These are phyloP conservation scores for Cladosporium halotolerans DNA, from an alignment of 2,329 filamentous ascomycete species.

Conservation along the genomic window DNA sequence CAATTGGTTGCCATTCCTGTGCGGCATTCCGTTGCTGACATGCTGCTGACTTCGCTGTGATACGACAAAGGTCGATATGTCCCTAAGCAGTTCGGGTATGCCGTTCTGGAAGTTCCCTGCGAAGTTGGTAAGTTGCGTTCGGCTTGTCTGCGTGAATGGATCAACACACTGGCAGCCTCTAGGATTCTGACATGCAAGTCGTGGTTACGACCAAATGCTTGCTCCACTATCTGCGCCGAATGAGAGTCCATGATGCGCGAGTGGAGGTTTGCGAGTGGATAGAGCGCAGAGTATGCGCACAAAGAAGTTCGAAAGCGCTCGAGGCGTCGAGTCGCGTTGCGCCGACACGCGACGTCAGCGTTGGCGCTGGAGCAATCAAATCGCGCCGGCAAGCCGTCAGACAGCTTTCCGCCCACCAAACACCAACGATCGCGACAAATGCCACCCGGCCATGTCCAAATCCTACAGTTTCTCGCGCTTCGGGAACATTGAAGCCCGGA, in stretches of 20 bases:
- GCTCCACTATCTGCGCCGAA: not conserved
- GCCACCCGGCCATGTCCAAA: too few species aligned
- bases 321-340: not conserved
- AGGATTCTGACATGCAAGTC: not conserved
- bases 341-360: not conserved
- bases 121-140: not conserved
- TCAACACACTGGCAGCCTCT: not conserved
- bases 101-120: not conserved
- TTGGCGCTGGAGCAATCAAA: too few species aligned
- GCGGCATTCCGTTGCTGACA: not conserved
- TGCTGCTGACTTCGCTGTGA: not conserved
- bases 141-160: not conserved
- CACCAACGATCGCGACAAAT: too few species aligned
- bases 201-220: not conserved
- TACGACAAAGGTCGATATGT: not conserved
- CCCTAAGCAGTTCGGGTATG: constrained; percentile 5
- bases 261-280: too few species aligned
- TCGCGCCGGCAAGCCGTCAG: too few species aligned
- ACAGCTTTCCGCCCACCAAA: too few species aligned
- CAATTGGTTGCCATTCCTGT: not conserved
- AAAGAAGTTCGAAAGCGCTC: too few species aligned
- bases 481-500: too few species aligned
- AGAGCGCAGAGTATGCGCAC: too few species aligned
- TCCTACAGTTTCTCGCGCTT: too few species aligned
- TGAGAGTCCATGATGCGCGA: not conserved